Base-by-base conservation (phyloP, 139 green algal genomes). In the Penium margaritaceum region DNA sequence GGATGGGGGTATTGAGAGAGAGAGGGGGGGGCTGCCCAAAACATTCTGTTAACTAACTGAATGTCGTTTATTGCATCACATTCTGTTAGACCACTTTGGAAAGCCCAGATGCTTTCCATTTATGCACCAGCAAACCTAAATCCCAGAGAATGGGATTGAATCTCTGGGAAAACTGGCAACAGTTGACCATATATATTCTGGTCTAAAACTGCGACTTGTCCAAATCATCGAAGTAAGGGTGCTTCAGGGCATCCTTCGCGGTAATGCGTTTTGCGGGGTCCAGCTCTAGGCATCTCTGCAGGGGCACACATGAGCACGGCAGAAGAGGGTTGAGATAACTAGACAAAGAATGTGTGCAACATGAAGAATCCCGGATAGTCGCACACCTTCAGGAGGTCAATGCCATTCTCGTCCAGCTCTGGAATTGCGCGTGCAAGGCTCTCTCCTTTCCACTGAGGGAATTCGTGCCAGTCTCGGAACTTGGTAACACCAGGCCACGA, bases 161-260 rank as follows among this genome's bases (percentile, higher is more conserved):
- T n/a, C n/a, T n/a, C n/a, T n/a, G n/a, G n/a, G n/a, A n/a, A n/a
- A n/a, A n/a, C n/a, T n/a, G n/a, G n/a, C n/a, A n/a, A n/a, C n/a
- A n/a, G n/a, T n/a, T n/a, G n/a, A n/a, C n/a, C n/a, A n/a, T n/a
- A n/a, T n/a, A n/a, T n/a, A n/a, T n/a, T n/a, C n/a, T n/a, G n/a
- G n/a, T n/a, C n/a, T 27, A 60, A 60, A 69, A 70, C 63, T 77
- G 73, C 12, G 65, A 77, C 55, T 80, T 80, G 73, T 80, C 73
- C 41, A 87, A 29, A 74, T 95, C 88, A 69, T 95, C 84, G 85
- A 98, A 98, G 88, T 96, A 98, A 6, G 91, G 87, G 84, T 97
- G 93, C 7, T 87, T 80, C 33, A 98, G 75, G 1, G 93, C 93
- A 30, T 96, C 89, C 84, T 94, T 96, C 46, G 93, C 93, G 61